Evolutionary conservation across 2,329 filamentous ascomycete species (phyloP).

Genomic region (Oidium heveae): DNA sequence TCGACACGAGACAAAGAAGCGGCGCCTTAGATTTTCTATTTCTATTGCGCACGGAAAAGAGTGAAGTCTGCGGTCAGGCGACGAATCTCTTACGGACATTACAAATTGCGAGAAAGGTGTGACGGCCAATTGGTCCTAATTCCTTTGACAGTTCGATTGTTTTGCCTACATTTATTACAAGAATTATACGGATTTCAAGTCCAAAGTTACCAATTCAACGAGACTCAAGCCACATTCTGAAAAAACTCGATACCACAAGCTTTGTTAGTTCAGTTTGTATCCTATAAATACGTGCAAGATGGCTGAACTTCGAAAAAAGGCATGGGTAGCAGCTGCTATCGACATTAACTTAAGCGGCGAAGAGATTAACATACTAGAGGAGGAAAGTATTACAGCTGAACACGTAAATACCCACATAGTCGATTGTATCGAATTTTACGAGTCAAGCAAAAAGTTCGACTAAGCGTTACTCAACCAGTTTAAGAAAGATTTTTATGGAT

Average conservation of each 20-base stretch:
- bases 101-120: neutral
- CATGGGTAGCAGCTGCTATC: neutral
- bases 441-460: neutral
- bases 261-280: neutral
- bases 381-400: neutral
- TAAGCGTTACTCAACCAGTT: neutral
- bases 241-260: neutral
- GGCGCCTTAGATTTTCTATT: neutral
- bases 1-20: neutral
- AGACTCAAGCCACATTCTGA: neutral
- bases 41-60: neutral
- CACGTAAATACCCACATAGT: neutral
- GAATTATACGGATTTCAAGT: neutral
- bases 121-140: neutral
- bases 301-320: neutral
- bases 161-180: neutral
- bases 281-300: neutral
- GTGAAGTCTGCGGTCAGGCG: neutral
- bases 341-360: neutral
- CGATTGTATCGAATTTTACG: neutral
- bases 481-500: neutral
- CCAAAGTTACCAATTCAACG: no score
- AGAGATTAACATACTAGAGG: neutral
- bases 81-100: neutral
- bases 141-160: neutral